Conservation (phyloP, 2,329 filamentous ascomycete genomes). For the Neurospora crassa region DNA sequence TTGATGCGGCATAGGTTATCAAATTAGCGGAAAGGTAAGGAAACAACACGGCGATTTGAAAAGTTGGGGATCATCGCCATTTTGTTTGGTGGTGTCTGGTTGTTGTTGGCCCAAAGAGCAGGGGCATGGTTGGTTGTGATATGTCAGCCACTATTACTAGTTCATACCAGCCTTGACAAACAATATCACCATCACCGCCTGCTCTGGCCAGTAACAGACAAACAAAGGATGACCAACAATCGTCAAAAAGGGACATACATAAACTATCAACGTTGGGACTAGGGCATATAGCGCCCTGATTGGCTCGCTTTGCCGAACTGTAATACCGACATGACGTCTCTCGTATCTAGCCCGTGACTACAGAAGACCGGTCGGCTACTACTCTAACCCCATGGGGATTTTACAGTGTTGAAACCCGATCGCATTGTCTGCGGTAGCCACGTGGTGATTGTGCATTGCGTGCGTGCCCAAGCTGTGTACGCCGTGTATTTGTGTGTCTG, state of each 20-base stretch:
- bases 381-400: background rate
- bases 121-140: background rate
- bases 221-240: background rate
- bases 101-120: background rate
- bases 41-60: background rate
- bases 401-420: background rate
- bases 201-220: background rate
- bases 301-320: background rate
- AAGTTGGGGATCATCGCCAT: background rate
- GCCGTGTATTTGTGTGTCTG: background rate
- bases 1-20: background rate
- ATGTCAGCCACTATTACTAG: background rate
- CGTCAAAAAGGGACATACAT: background rate
- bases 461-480: background rate
- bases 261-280: background rate
- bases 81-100: background rate
- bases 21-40: background rate
- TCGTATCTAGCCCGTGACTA: background rate
- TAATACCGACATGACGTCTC: background rate
- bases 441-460: background rate
- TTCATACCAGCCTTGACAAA: background rate
- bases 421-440: background rate
- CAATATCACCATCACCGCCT: background rate
- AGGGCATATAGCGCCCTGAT: background rate
- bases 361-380: background rate